Percentiles rank a stretch among this genome's conserved stretches.
Evolutionary conservation across 768 basidiomycete genomes (phyloP).

Genomic region (Tylopilus intermedius): DNA sequence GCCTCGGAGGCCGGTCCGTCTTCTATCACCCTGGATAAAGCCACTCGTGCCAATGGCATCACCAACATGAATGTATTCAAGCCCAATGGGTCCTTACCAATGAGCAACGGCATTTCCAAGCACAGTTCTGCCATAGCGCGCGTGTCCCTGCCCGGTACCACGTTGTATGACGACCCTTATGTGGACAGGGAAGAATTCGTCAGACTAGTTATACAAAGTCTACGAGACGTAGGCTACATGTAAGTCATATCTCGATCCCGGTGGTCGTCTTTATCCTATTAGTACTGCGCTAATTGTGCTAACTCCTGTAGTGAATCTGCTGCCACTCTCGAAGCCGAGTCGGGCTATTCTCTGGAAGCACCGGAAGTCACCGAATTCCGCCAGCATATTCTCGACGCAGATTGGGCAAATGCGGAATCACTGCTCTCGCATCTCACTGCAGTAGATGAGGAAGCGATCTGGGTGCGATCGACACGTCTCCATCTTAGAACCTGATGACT

Average conservation of each 20-base stretch:
- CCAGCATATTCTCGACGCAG: conserved; percentile 69
- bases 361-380: conserved; percentile 75
- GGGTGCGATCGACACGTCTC: conserved; percentile 44
- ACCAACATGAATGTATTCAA: conserved; percentile 42
- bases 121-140: conserved; percentile 47
- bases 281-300: conserved; percentile 8
- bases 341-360: conserved; percentile 82
- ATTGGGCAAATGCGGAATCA: conserved; percentile 75
- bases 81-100: conserved; percentile 34
- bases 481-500: conserved; percentile 7
- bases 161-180: conserved; percentile 71
- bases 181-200: conserved; percentile 90
- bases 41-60: conserved; percentile 29
- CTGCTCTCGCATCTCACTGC: conserved; percentile 67
- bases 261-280: conserved; percentile 8
- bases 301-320: conserved; percentile 68
- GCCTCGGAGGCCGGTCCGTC: conserved; percentile 51
- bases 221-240: conserved; percentile 83
- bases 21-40: conserved; percentile 34
- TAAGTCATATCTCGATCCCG: conserved; percentile 31
- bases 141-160: conserved; percentile 67
- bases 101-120: conserved; percentile 49
- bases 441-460: conserved; percentile 58
- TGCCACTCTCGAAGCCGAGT: conserved; percentile 84
- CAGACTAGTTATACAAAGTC: conserved; percentile 79